These are phyloP conservation scores for Paramecium sexaurelia DNA, from an alignment of 73 alveolate species.

Conservation along the genomic window DNA sequence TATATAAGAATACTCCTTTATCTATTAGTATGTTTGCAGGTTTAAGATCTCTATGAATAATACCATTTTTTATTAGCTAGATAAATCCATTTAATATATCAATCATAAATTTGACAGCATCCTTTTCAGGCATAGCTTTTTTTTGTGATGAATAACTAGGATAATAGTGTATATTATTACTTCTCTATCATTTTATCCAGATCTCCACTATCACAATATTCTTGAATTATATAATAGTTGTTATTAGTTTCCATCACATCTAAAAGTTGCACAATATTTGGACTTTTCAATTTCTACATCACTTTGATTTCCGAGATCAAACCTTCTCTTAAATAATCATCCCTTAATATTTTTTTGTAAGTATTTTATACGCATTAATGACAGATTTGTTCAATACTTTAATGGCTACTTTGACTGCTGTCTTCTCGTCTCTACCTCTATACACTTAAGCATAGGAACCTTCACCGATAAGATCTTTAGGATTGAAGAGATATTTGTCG, in stretches of 20 bases:
- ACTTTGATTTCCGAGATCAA: constrained; percentile 60
- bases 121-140: constrained; percentile 57
- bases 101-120: constrained; percentile 57
- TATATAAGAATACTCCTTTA: constrained; percentile 35
- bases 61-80: constrained; percentile 62
- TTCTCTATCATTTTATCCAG: constrained; percentile 28
- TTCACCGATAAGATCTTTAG: constrained; percentile 57
- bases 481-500: constrained; percentile 58
- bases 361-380: constrained; percentile 30
- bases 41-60: constrained; percentile 69
- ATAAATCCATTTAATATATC: constrained; percentile 66
- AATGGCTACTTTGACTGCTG: constrained; percentile 64
- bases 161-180: not conserved
- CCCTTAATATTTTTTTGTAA: not conserved
- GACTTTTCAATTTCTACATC: constrained; percentile 60
- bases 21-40: constrained; percentile 67
- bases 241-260: constrained; percentile 67
- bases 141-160: constrained; percentile 14
- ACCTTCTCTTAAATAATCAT: constrained; percentile 67
- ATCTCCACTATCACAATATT: constrained; percentile 68
- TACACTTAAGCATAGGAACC: constrained; percentile 70
- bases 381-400: constrained; percentile 58
- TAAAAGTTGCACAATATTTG: constrained; percentile 52
- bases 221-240: constrained; percentile 65
- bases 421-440: constrained; percentile 65